Percentiles rank a stretch among this genome's conserved stretches.
phyloP scores from a whole-genome alignment of 1,139 yeast species.

The Debaryomyces sp. region DNA sequence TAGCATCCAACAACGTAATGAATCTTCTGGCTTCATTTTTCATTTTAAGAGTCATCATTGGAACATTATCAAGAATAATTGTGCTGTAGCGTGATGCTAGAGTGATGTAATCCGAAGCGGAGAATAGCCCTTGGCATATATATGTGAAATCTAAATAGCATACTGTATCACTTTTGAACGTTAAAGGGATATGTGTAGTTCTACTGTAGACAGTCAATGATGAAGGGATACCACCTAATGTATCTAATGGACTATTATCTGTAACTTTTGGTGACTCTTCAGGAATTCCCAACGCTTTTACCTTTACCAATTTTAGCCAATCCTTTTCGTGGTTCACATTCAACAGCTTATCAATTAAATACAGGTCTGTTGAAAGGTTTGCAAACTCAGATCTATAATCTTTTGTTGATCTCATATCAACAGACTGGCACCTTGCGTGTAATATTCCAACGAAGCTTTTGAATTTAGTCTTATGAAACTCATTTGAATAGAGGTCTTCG shows the following conservation, averaged over 20 bases:
- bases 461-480: constrained; percentile 61
- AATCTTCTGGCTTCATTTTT: constrained; percentile 72
- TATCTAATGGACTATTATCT: constrained; percentile 20
- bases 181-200: constrained; percentile 47
- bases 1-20: constrained; percentile 66
- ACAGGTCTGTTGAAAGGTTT: constrained; percentile 21
- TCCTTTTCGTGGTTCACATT: constrained; percentile 25
- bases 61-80: constrained; percentile 62
- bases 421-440: constrained; percentile 60
- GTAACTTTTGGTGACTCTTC: constrained; percentile 14
- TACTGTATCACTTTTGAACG: constrained; percentile 33
- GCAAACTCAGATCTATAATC: constrained; percentile 58
- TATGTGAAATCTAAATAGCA: constrained; percentile 57
- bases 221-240: constrained; percentile 28
- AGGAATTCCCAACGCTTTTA: constrained; percentile 20
- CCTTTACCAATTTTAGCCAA: constrained; percentile 40
- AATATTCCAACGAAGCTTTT: constrained; percentile 58
- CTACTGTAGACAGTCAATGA: constrained; percentile 59
- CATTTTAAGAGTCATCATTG: constrained; percentile 57
- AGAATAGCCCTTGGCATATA: constrained; percentile 60
- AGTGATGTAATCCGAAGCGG: constrained; percentile 72
- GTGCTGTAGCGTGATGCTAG: constrained; percentile 62
- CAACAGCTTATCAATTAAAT: constrained; percentile 33
- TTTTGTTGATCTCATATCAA: constrained; percentile 60
- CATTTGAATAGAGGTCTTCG: constrained; percentile 67